Percentiles rank a stretch among this genome's conserved stretches.
Evolutionary conservation across 495 filamentous ascomycete genomes (phyloP).

Genomic region (Hypomontagnella submonticulosa): DNA sequence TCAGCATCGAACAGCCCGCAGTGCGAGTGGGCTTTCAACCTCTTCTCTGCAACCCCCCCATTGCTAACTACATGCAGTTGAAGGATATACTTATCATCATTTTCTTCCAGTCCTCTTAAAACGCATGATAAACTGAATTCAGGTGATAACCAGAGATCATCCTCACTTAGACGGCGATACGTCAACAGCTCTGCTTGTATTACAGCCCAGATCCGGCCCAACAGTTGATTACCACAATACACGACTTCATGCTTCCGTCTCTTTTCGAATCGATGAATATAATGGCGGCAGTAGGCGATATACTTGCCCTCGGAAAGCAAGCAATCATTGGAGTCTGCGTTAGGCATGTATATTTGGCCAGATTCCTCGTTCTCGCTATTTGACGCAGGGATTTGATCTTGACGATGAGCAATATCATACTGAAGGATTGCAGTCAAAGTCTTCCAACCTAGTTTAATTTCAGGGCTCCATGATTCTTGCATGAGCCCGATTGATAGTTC

Average conservation of each 20-base stretch:
- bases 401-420: background rate
- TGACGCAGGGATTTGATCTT: too few species aligned
- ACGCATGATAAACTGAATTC: constrained; percentile 15
- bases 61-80: background rate
- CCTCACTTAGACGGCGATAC: constrained; percentile 22
- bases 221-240: constrained; percentile 10
- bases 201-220: constrained; percentile 21
- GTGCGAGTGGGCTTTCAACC: background rate
- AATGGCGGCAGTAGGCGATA: background rate
- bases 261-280: background rate
- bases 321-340: too few species aligned
- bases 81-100: background rate
- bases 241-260: background rate
- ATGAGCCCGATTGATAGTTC: background rate
- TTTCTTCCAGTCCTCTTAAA: background rate
- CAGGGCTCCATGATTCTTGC: background rate
- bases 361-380: too few species aligned
- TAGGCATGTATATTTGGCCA: too few species aligned
- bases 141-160: constrained; percentile 17
- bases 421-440: constrained; percentile 16
- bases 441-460: constrained; percentile 10
- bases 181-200: constrained; percentile 32
- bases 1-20: constrained; percentile 20
- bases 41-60: background rate
- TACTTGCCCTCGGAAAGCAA: background rate